Base-by-base conservation (phyloP, 2,329 filamentous ascomycete species). In the Trichophaea hybrida region DNA sequence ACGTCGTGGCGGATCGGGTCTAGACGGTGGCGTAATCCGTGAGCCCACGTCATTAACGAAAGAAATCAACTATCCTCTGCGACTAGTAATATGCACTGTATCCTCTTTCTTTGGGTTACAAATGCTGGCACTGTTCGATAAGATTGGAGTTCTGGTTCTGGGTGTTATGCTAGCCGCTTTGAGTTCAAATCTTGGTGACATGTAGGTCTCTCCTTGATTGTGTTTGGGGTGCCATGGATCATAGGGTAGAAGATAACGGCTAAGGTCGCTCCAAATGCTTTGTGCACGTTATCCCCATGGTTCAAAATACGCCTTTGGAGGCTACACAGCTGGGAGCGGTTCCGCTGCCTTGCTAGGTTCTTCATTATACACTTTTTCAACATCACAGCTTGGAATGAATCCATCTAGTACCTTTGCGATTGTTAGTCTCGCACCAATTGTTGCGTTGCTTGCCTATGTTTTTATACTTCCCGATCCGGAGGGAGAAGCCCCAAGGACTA, bases 151-250 rank as follows among this genome's bases (percentile, higher is more conserved):
- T 3, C 13, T 54, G 4, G 17, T 64, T 24, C 10, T 59, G n/a
- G 58, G 60, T 7, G 57, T 64, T 43, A 51, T 46, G 38, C 54
- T 64, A 58, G 58, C 60, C 3, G 59, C 60, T 24, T 55, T 64
- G 24, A 64, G 60, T 15, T 60, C 57, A 10, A 62, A 64, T 59
- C 51, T 64, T 8, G 62, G 62, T 34, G 60, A 64, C 57, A 64
- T 60, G 60, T 63, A 35, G 6, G 50, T 52, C n/a, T 17, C 59
- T 34, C 8, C n/a, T 33, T 6, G 7, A 5, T 17, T 2, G 13
- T 8, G 7, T 6, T 50, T 44, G n/a, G 2, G 24, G 24, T 50
- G 24, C 43, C 24, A 24, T 17, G 46, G 34, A 35, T 32, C 13
- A 7, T 8, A 15, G 32, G 32, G 10, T 24, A 48, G 15, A 35